Conservation (phyloP, 106 monocot genomes). For the Dioscorea dumetorum region DNA sequence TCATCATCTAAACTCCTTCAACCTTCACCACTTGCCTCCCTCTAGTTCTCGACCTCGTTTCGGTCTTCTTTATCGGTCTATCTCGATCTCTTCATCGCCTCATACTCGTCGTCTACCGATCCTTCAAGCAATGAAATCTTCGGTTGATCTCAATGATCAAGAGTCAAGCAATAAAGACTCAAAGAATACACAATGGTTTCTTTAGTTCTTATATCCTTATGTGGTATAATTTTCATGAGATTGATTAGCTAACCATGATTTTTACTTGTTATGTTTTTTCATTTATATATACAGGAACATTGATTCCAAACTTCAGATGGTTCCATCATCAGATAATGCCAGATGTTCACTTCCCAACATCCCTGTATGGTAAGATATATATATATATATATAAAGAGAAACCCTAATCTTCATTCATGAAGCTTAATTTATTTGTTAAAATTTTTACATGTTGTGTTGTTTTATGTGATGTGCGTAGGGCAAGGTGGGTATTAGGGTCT, state of each 20-base stretch:
- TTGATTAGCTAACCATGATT: not conserved
- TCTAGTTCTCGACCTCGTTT: not conserved
- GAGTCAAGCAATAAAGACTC: not conserved
- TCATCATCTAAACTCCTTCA: no score
- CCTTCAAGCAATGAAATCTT: not conserved
- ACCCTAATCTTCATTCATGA: not conserved
- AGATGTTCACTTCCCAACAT: not conserved
- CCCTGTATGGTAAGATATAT: conserved; percentile 5
- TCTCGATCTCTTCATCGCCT: not conserved
- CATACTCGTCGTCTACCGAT: not conserved
- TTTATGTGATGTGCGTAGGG: conserved; percentile 6
- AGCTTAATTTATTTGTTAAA: not conserved
- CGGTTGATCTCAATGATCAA: no score
- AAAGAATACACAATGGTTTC: not conserved
- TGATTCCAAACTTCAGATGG: not conserved
- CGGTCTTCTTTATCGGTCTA: not conserved
- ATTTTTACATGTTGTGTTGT: not conserved
- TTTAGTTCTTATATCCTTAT: not conserved
- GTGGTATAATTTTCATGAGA: not conserved
- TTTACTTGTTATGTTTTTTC: not conserved
- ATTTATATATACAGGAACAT: not conserved
- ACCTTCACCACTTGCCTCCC: no score
- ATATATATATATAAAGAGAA: no score
- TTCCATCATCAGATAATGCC: not conserved
- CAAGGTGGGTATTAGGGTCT: conserved; percentile 7